phyloP scores from a whole-genome alignment of 2,329 filamentous ascomycete species.

The Cladosporium sp. region DNA sequence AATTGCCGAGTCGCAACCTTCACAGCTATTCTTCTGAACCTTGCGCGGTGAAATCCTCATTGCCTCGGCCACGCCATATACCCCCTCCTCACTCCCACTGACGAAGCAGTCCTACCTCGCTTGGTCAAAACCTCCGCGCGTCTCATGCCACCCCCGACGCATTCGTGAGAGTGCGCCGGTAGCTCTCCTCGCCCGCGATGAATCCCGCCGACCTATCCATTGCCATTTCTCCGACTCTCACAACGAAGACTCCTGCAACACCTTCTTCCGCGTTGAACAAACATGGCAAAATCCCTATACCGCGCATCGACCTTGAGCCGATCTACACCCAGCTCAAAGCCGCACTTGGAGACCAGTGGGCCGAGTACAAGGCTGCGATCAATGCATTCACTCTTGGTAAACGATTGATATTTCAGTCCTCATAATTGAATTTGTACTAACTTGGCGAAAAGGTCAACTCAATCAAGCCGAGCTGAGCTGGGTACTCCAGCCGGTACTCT shows the following conservation, averaged over 20 bases:
- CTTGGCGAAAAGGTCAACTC: slow-evolving; percentile 43
- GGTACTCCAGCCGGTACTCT: slow-evolving; percentile 53
- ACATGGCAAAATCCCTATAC: slow-evolving; percentile 47
- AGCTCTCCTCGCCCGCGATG: slow-evolving; percentile 21
- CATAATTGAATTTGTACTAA: neutral
- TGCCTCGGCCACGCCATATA: no score
- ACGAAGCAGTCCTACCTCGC: no score
- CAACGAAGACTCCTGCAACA: slow-evolving; percentile 25
- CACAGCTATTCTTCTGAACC: no score
- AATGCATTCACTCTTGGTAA: slow-evolving; percentile 54
- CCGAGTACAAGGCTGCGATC: slow-evolving; percentile 55
- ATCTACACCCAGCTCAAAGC: slow-evolving; percentile 58
- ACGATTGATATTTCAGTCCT: slow-evolving; percentile 9
- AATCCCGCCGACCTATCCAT: slow-evolving; percentile 31
- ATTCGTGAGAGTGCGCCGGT: slow-evolving; percentile 1
- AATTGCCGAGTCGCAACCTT: no score
- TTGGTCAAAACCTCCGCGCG: no score
- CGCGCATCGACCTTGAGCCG: slow-evolving; percentile 59
- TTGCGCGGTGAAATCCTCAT: no score
- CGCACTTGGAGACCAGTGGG: slow-evolving; percentile 56
- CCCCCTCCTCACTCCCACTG: no score
- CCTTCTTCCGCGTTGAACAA: slow-evolving; percentile 34
- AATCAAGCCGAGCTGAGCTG: slow-evolving; percentile 58
- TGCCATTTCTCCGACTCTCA: slow-evolving; percentile 22
- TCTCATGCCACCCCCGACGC: neutral